Evolutionary conservation across 805 yeast species (phyloP).

Genomic region (Saturnispora sekii): DNA sequence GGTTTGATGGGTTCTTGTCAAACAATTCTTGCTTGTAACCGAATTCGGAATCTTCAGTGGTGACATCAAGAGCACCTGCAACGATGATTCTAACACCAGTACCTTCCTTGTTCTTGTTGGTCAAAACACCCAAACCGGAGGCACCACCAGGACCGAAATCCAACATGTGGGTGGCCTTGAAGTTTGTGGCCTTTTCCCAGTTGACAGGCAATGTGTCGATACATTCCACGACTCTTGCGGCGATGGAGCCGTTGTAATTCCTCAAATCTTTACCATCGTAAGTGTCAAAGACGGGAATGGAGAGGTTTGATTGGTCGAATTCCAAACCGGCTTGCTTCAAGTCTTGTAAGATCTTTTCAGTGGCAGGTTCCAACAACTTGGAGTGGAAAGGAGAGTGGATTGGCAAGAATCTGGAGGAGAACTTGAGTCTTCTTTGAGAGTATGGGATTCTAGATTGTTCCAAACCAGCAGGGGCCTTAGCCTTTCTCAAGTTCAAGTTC

Average conservation of each 20-base stretch:
- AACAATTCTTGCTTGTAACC: conserved; percentile 96
- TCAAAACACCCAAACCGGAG: conserved; percentile 90
- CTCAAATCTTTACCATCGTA: conserved; percentile 75
- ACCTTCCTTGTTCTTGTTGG: conserved; percentile 97
- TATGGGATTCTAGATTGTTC: conserved; percentile 93
- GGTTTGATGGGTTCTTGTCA: conserved; percentile 51
- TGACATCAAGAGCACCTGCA: conserved; percentile 79
- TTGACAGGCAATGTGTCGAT: conserved; percentile 84
- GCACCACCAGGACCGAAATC: conserved; percentile 99
- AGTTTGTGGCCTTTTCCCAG: conserved; percentile 88
- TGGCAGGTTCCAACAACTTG: conserved; percentile 68
- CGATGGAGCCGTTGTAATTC: conserved; percentile 40
- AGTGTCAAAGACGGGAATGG: conserved; percentile 88
- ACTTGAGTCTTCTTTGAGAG: conserved; percentile 88
- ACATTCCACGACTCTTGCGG: conserved; percentile 64
- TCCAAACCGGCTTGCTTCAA: conserved; percentile 47
- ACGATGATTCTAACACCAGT: conserved; percentile 92
- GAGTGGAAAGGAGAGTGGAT: conserved; percentile 97
- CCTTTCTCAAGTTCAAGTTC: conserved; percentile 82
- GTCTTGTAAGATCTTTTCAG: conserved; percentile 56
- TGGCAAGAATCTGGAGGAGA: conserved; percentile 89
- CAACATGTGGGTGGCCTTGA: conserved; percentile 75
- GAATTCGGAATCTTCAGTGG: conserved; percentile 65
- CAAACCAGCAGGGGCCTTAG: conserved; percentile 88
- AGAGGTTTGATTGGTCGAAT: conserved; percentile 45